Evolutionary conservation across 2,329 filamentous ascomycete genomes (phyloP), one percentile per base, ranked within the genome.

Genomic region (Colletotrichum paranaense): DNA sequence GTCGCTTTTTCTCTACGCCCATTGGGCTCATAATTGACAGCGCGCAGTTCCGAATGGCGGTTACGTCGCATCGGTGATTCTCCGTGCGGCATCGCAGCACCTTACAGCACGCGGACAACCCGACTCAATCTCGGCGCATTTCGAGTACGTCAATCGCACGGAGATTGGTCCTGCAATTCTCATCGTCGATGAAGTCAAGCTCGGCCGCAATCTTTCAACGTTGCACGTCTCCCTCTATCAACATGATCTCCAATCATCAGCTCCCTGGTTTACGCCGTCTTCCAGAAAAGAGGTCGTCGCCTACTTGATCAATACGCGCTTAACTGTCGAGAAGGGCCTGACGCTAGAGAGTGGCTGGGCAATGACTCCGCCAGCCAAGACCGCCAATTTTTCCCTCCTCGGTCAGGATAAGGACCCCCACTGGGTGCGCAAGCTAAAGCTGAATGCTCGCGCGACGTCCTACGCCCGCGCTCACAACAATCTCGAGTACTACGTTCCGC

Each of bases 201-300:
- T 81, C 9, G 86, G 86, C 14, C 80, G 82, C 8, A 79, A 79
- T 35, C 79, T 85, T 24, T 85, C 85, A 5, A 84, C 84, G 0
- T 46, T 88, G 4, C 84, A 86, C 70, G 75, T 84, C 3, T 82
- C 82, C 0, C 80, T 88, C 1, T 84, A 83, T 71, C 86, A 88
- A 67, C 77, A 79, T 38, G 79, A 77, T 2, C 80, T 85, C 5
- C 76, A 81, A 0, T 30, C 76, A 1, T 49, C 78, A 1, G 78
- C 78, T 1, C 84, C 83, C 3, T 86, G 82, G 82, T 77, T 83
- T 64, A 77, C 81, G 1, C 72, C 75, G 1, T 72, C 77, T 4
- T 80, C 83, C 1, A 80, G 79, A 16, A 79, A 78, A 35, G 77
- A 77, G 12, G 75, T 85, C 3, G 76, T 80, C 11, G 82, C 79